These are phyloP conservation scores for Penicillium nucicola DNA, from an alignment of 495 filamentous ascomycete species.

Conservation along the genomic window DNA sequence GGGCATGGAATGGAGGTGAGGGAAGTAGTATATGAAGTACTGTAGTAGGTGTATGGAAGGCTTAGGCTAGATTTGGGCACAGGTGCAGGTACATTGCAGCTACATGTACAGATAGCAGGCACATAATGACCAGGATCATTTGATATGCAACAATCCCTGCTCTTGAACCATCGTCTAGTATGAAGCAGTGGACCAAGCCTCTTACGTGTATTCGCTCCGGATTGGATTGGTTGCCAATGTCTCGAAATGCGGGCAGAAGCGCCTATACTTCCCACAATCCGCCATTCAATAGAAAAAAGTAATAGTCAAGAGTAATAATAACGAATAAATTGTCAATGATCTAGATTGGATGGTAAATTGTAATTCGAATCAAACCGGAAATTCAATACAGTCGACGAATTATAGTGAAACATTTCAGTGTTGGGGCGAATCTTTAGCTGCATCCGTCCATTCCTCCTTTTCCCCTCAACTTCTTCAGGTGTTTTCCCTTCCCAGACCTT, in stretches of 20 bases:
- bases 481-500: background rate
- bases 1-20: no score
- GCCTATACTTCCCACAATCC: background rate
- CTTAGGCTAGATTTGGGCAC: no score
- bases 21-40: no score
- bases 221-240: conserved; percentile 9
- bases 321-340: background rate
- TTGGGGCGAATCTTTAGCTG: conserved; percentile 5
- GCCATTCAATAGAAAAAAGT: background rate
- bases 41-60: no score
- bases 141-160: conserved; percentile 4
- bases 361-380: no score
- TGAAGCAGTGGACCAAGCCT: no score
- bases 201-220: no score
- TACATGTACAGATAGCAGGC: no score
- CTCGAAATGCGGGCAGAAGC: conserved; percentile 1
- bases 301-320: background rate
- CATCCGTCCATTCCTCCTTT: conserved; percentile 25
- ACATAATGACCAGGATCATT: background rate
- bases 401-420: conserved; percentile 18
- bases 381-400: no score
- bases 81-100: no score
- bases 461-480: conserved; percentile 3
- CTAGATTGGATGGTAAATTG: no score
- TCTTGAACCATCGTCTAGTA: no score